Conservation (phyloP, 768 basidiomycete genomes). For the Asterophora lycoperdoides region DNA sequence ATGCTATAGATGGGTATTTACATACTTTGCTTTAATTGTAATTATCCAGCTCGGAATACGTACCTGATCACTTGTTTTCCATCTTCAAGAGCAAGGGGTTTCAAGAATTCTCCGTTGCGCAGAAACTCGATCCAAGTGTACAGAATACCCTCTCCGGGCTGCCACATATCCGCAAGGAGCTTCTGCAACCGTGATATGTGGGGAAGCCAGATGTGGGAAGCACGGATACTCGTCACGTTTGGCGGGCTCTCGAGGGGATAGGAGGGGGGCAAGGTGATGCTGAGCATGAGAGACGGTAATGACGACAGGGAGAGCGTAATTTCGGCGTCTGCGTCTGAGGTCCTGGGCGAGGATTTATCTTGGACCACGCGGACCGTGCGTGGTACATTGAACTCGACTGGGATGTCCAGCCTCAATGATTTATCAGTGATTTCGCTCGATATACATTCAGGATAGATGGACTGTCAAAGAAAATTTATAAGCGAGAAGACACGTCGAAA, state of each 20-base stretch:
- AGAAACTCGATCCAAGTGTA: slow-evolving; percentile 74
- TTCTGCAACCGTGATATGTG: slow-evolving; percentile 31
- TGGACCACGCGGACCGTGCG: slow-evolving; percentile 33
- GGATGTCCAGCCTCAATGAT: slow-evolving; percentile 55
- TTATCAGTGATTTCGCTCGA: slow-evolving; percentile 38
- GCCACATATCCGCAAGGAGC: slow-evolving; percentile 54
- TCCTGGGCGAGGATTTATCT: slow-evolving; percentile 3
- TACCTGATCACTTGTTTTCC: slow-evolving; percentile 34
- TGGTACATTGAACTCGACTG: slow-evolving; percentile 52
- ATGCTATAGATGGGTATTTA: slow-evolving; percentile 34
- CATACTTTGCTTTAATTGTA: slow-evolving; percentile 4
- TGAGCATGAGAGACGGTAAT: slow-evolving; percentile 62
- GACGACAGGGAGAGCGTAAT: slow-evolving; percentile 37
- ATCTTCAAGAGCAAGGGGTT: slow-evolving; percentile 30
- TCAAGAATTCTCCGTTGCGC: slow-evolving; percentile 61
- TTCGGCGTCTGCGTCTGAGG: slow-evolving; percentile 5
- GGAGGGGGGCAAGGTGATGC: slow-evolving; percentile 43
- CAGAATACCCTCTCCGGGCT: slow-evolving; percentile 53
- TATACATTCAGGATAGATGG: slow-evolving; percentile 75
- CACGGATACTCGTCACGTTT: slow-evolving; percentile 47
- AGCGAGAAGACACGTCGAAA: background rate
- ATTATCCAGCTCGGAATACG: slow-evolving; percentile 14
- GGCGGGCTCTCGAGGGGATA: slow-evolving; percentile 60
- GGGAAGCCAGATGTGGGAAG: slow-evolving; percentile 58
- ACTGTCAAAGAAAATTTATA: slow-evolving; percentile 33